Percentiles rank a stretch among this genome's conserved stretches.
Evolutionary conservation across 2,329 filamentous ascomycete genomes (phyloP).

Genomic region (Diaporthe caulivora): DNA sequence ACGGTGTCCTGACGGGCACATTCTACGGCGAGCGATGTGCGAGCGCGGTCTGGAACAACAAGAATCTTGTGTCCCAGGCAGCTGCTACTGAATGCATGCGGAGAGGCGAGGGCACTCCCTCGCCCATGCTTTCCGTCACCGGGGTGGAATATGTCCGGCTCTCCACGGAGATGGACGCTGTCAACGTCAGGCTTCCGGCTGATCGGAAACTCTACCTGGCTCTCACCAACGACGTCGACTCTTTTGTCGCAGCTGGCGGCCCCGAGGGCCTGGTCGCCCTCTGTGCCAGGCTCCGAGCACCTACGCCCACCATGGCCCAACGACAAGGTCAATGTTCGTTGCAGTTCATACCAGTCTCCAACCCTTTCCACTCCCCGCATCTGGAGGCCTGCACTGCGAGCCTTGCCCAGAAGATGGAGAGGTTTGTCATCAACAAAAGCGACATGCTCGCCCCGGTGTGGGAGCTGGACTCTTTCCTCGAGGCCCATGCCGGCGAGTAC

Average conservation of each 20-base stretch:
- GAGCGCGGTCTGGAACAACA: constrained; percentile 95
- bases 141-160: background rate
- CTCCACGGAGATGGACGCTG: background rate
- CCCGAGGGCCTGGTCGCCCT: constrained; percentile 96
- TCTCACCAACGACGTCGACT: constrained; percentile 94
- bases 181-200: background rate
- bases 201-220: constrained; percentile 86
- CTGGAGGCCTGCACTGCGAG: constrained; percentile 94
- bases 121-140: constrained; percentile 62
- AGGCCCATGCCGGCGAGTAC: constrained; percentile 75
- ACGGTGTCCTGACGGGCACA: constrained; percentile 87
- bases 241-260: constrained; percentile 95
- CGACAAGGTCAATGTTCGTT: constrained; percentile 90
- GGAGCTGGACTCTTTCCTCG: constrained; percentile 88
- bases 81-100: constrained; percentile 79
- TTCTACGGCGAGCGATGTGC: constrained; percentile 99
- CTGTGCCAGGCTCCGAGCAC: constrained; percentile 82
- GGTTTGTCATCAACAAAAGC: constrained; percentile 79
- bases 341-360: constrained; percentile 92
- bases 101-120: constrained; percentile 91
- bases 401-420: constrained; percentile 91
- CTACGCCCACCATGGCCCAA: background rate
- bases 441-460: constrained; percentile 87
- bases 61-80: constrained; percentile 89
- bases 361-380: constrained; percentile 96